phyloP scores from a whole-genome alignment of 2,329 filamentous ascomycete genomes.

The Rhinocladiella similis region DNA sequence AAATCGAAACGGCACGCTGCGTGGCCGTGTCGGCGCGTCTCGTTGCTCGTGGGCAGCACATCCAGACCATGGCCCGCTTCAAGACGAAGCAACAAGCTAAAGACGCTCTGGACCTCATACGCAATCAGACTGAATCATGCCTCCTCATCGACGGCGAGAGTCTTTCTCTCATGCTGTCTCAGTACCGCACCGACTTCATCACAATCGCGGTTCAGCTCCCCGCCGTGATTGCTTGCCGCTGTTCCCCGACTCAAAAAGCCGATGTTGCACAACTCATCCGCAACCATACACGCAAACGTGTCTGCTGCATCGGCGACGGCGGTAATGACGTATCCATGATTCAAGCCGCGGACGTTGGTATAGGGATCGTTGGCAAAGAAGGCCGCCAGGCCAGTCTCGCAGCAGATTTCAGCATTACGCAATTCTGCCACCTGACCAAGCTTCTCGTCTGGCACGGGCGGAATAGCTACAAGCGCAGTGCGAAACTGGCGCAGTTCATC shows the following conservation, averaged over 20 bases:
- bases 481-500: constrained; percentile 95
- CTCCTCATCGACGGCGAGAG: constrained; percentile 95
- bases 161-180: constrained; percentile 75
- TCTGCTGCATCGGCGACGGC: constrained; percentile 96
- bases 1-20: constrained; percentile 95
- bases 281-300: constrained; percentile 86
- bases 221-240: constrained; percentile 92
- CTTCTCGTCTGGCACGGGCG: constrained; percentile 98
- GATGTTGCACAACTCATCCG: constrained; percentile 90
- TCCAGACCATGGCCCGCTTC: constrained; percentile 86
- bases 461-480: constrained; percentile 93
- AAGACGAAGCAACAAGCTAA: constrained; percentile 81
- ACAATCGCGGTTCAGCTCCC: constrained; percentile 83
- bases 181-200: constrained; percentile 84
- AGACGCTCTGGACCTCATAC: constrained; percentile 83
- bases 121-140: constrained; percentile 81
- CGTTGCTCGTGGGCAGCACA: constrained; percentile 89
- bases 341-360: constrained; percentile 94
- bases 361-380: constrained; percentile 97
- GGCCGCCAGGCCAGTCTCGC: constrained; percentile 91
- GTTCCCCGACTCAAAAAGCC: constrained; percentile 95
- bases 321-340: constrained; percentile 99
- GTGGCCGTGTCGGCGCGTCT: constrained; percentile 94
- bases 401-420: constrained; percentile 93
- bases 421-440: constrained; percentile 93